A percentile compares a stretch with the other conserved stretches of the same genome.
Conservation (phyloP, 2,329 filamentous ascomycete species). For the Aureobasidium mangrovei region DNA sequence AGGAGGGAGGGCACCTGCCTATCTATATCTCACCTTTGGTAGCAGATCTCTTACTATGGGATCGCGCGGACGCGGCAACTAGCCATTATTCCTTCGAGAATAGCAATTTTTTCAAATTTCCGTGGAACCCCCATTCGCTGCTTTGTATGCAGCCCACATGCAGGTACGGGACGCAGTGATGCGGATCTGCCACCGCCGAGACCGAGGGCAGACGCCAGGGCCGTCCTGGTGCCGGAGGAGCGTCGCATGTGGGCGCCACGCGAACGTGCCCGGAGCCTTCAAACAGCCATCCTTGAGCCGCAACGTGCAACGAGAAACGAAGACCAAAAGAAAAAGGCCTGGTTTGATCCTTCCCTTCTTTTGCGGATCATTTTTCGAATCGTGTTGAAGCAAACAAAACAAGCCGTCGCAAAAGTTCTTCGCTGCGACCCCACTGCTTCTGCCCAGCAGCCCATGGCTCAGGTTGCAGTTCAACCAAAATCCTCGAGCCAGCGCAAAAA, state of each 20-base stretch:
- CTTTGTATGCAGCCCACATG: not conserved
- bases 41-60: too few species aligned
- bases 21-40: not conserved
- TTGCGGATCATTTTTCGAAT: too few species aligned
- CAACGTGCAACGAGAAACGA: too few species aligned
- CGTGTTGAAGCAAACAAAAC: too few species aligned
- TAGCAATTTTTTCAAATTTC: not conserved
- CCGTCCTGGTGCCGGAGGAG: not conserved
- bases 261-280: not conserved
- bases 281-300: not conserved
- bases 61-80: too few species aligned
- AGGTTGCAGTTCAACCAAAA: too few species aligned
- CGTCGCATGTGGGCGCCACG: not conserved
- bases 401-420: too few species aligned
- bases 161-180: slow-evolving; percentile 1
- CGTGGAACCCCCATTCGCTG: not conserved
- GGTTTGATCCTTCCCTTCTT: too few species aligned
- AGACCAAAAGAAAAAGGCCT: too few species aligned
- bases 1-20: not conserved
- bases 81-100: not conserved
- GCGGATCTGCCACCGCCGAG: not conserved
- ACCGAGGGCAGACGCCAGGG: not conserved
- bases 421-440: too few species aligned
- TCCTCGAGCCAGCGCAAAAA: too few species aligned
- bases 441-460: too few species aligned